Conservation (phyloP, 106 monocot species). For the Posidonia australis region DNA sequence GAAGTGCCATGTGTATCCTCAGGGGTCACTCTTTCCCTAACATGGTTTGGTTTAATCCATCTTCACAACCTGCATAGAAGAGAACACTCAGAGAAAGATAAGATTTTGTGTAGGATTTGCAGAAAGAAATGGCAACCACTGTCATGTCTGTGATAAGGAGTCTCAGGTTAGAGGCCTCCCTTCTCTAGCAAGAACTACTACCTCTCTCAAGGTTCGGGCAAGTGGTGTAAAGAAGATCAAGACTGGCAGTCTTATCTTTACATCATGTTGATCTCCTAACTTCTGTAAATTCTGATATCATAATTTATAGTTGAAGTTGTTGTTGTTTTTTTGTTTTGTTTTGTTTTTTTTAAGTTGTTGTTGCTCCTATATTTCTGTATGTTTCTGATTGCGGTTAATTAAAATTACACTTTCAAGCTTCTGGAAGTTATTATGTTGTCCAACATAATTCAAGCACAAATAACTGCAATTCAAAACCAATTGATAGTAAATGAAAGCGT, state of each 20-base stretch:
- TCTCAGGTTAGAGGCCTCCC: slow-evolving; percentile 19
- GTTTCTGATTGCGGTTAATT: too few species aligned
- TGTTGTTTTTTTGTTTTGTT: too few species aligned
- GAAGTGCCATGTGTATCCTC: slow-evolving; percentile 6
- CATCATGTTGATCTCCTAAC: too few species aligned
- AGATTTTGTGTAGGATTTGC: too few species aligned
- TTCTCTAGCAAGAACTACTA: slow-evolving; percentile 29
- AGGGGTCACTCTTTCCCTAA: slow-evolving; percentile 1
- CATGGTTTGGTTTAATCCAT: slow-evolving; percentile 2
- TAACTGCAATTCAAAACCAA: too few species aligned
- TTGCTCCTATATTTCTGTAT: too few species aligned
- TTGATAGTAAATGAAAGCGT: too few species aligned
- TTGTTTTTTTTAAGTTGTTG: too few species aligned
- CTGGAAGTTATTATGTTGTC: too few species aligned
- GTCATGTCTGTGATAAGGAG: slow-evolving; percentile 17
- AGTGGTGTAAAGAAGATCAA: slow-evolving; percentile 65
- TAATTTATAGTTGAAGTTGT: not conserved
- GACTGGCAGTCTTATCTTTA: slow-evolving; percentile 48
- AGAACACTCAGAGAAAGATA: not conserved
- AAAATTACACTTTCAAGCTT: too few species aligned
- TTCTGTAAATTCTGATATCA: slow-evolving; percentile 26
- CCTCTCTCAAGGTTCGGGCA: slow-evolving; percentile 38
- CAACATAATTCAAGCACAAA: too few species aligned
- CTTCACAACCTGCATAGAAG: not conserved
- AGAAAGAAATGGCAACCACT: slow-evolving; percentile 15